phyloP scores from a whole-genome alignment of 345 rosid genomes.

The Geranium rotundifolium region DNA sequence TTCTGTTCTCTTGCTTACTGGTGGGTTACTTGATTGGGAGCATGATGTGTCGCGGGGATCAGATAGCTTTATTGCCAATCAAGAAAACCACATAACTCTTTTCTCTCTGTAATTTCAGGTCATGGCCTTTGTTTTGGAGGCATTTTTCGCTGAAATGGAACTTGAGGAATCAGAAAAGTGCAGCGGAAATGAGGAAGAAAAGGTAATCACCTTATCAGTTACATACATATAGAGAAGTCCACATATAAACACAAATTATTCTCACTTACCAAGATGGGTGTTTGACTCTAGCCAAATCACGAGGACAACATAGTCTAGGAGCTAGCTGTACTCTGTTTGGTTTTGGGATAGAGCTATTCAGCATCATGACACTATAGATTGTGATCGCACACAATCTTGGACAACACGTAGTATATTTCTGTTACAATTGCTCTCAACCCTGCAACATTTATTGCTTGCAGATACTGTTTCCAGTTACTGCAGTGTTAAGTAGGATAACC shows the following conservation, averaged over 20 bases:
- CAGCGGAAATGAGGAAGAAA: conserved; percentile 46
- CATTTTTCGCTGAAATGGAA: conserved; percentile 91
- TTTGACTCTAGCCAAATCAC: neutral
- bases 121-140: conserved; percentile 96
- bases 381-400: too few relatives aligned
- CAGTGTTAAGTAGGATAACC: neutral
- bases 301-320: neutral
- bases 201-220: neutral
- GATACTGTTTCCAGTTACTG: neutral
- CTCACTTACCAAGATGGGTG: neutral
- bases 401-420: too few relatives aligned
- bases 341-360: too few relatives aligned
- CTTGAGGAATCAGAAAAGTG: conserved; percentile 51
- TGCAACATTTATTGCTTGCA: neutral
- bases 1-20: too few relatives aligned
- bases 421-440: too few relatives aligned
- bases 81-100: conserved; percentile 4
- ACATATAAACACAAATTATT: too few relatives aligned
- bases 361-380: too few relatives aligned
- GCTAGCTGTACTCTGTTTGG: too few relatives aligned
- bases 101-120: conserved; percentile 41
- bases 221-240: neutral
- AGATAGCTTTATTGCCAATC: too few relatives aligned
- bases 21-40: too few relatives aligned
- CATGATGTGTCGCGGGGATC: too few relatives aligned